phyloP scores from a whole-genome alignment of 306 rosid genomes.

The Carpinus fangiana region DNA sequence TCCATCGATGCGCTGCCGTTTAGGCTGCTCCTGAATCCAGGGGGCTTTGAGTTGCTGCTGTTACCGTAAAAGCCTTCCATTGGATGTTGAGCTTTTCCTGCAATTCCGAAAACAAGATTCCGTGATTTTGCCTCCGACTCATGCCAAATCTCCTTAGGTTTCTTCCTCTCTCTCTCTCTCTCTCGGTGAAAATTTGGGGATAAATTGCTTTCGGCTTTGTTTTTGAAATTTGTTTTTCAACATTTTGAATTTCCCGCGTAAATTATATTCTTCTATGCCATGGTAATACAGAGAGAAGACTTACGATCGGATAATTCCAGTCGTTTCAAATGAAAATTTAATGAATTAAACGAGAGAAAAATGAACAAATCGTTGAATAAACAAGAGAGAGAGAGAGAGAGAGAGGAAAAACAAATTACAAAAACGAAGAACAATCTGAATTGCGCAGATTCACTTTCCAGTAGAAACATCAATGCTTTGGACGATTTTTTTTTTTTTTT shows the following conservation, averaged over 20 bases:
- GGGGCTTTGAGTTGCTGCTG: constrained; percentile 25
- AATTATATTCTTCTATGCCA: neutral
- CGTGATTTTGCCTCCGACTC: neutral
- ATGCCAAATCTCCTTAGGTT: neutral
- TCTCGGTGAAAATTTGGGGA: neutral
- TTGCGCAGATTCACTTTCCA: too few relatives aligned
- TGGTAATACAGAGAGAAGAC: neutral
- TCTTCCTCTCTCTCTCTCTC: neutral
- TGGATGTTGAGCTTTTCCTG: constrained; percentile 22
- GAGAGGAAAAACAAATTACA: neutral
- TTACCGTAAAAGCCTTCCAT: constrained; percentile 35
- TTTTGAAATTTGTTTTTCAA: constrained; percentile 8
- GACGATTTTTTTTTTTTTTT: neutral
- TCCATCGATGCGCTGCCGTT: constrained; percentile 38
- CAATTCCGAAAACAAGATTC: constrained; percentile 15
- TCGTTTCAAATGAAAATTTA: neutral
- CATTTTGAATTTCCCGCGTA: constrained; percentile 5
- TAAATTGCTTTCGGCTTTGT: neutral
- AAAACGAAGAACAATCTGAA: neutral
- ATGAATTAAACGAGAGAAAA: neutral
- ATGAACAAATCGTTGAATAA: neutral
- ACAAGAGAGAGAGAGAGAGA: too few relatives aligned
- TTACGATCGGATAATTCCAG: neutral
- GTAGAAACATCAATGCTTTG: neutral
- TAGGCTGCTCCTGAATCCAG: constrained; percentile 24